Base-by-base conservation (phyloP, 1,284 basidiomycete species). In the Baeospora myosura region DNA sequence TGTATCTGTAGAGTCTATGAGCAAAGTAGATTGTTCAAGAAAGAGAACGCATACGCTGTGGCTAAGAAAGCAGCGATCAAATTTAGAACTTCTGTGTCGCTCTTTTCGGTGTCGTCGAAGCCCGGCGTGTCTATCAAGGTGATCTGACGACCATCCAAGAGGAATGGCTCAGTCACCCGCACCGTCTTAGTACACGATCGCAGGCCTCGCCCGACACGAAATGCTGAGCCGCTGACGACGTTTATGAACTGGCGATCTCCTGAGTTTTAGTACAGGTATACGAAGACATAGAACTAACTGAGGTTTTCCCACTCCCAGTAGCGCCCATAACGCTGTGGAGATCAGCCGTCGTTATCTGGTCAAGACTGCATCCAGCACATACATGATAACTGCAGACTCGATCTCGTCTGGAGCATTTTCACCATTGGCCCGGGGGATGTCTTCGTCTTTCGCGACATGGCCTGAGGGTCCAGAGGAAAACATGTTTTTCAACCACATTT, bases 221-320 rank as follows among this genome's bases (percentile, higher is more conserved):
- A 49, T 16, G 48, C 47, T 0, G 60, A 60, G 2, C 58, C 61
- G 42, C 60, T 60, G 32, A 58, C 54, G 4, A 55, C 43, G 40
- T 66, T 67, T 41, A 64, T 60, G 49, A 66, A 68, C 65, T 67
- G 35, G 14, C n/a, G n/a, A n/a, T n/a, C n/a, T n/a, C n/a, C n/a
- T n/a, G n/a, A n/a, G n/a, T n/a, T n/a, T n/a, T n/a, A n/a, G n/a
- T n/a, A n/a, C n/a, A n/a, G n/a, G n/a, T n/a, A n/a, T n/a, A n/a
- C n/a, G n/a, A n/a, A n/a, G n/a, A n/a, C n/a, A n/a, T n/a, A n/a
- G n/a, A n/a, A n/a, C n/a, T n/a, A n/a, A n/a, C n/a, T n/a, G n/a
- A n/a, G n/a, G n/a, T n/a, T n/a, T n/a, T n/a, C n/a, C n/a, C n/a
- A n/a, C n/a, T n/a, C n/a, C n/a, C n/a, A n/a, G n/a, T n/a, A n/a